phyloP scores from a whole-genome alignment of 306 rosid genomes.

The Vigna trinervia region DNA sequence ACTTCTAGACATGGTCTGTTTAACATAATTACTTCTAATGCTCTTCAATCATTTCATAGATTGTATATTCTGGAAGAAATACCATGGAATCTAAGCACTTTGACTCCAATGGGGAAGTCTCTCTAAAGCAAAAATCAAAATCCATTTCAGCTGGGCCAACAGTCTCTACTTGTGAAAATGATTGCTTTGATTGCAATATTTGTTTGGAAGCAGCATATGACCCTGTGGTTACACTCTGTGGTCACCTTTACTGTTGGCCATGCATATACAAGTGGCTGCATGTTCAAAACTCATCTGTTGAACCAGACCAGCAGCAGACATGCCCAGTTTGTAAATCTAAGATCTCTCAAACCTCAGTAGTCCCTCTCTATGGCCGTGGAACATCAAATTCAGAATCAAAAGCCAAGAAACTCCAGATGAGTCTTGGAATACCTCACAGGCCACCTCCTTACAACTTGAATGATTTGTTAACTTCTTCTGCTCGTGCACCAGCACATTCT shows the following conservation, averaged over 20 bases:
- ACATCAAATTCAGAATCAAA: slow-evolving; percentile 54
- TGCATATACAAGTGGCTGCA: slow-evolving; percentile 92
- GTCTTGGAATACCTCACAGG: slow-evolving; percentile 65
- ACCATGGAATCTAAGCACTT: slow-evolving; percentile 58
- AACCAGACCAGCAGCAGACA: slow-evolving; percentile 52
- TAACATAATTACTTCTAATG: slow-evolving; percentile 1
- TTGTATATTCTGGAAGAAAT: slow-evolving; percentile 49
- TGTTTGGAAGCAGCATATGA: slow-evolving; percentile 86
- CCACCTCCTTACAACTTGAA: slow-evolving; percentile 64
- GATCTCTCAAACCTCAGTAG: slow-evolving; percentile 66
- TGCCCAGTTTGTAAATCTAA: slow-evolving; percentile 91
- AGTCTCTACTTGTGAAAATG: slow-evolving; percentile 51
- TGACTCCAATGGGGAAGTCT: slow-evolving; percentile 54
- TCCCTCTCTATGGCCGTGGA: slow-evolving; percentile 95
- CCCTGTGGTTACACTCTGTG: slow-evolving; percentile 93
- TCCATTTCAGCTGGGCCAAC: slow-evolving; percentile 49
- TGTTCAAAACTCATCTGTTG: slow-evolving; percentile 57
- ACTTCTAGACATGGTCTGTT: not conserved
- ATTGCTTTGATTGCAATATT: slow-evolving; percentile 88
- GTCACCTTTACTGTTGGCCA: slow-evolving; percentile 94
- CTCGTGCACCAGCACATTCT: slow-evolving; percentile 45
- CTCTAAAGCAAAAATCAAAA: slow-evolving; percentile 59
- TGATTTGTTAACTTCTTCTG: slow-evolving; percentile 48
- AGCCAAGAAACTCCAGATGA: slow-evolving; percentile 58
- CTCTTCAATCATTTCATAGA: slow-evolving; percentile 44